Evolutionary conservation across 1,284 basidiomycete genomes (phyloP).

Genomic region (Microbotryum silenes-acaulis): DNA sequence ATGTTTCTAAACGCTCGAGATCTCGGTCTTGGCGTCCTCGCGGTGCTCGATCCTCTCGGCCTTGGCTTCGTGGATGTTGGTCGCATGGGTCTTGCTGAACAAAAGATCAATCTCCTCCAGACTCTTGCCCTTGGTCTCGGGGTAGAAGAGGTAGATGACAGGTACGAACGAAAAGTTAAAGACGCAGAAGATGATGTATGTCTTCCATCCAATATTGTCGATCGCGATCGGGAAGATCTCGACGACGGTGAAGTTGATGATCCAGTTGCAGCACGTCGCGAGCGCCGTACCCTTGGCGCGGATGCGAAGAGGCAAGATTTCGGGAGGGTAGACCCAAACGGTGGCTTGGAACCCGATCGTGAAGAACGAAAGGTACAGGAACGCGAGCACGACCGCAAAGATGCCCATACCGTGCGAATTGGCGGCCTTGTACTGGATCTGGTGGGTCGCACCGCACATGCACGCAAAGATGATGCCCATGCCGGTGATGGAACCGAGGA

Average conservation of each 20-base stretch:
- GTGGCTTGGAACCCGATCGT: constrained; percentile 39
- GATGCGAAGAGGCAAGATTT: constrained; percentile 37
- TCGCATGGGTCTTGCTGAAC: constrained; percentile 8
- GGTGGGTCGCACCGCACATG: constrained; percentile 36
- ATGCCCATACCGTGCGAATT: constrained; percentile 25
- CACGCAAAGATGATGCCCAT: constrained; percentile 38
- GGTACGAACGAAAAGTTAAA: constrained; percentile 25
- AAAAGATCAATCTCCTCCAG: constrained; percentile 27
- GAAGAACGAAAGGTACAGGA: constrained; percentile 39
- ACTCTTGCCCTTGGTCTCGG: constrained; percentile 30
- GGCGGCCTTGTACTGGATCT: constrained; percentile 32
- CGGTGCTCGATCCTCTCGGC: neutral
- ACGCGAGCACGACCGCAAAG: constrained; percentile 36
- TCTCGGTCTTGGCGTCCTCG: no score
- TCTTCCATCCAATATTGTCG: constrained; percentile 36
- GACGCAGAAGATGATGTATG: constrained; percentile 35
- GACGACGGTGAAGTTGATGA: constrained; percentile 33
- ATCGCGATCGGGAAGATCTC: constrained; percentile 33
- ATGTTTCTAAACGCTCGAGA: no score
- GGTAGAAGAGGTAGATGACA: constrained; percentile 25
- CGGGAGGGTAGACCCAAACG: constrained; percentile 39
- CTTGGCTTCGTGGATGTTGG: neutral
- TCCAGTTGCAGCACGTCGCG: constrained; percentile 38
- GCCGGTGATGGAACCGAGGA: constrained; percentile 35
- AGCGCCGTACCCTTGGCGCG: constrained; percentile 37